These are phyloP conservation scores for Backusella westeae DNA, from an alignment of 192 early-diverging fungal genomes.

Conservation along the genomic window DNA sequence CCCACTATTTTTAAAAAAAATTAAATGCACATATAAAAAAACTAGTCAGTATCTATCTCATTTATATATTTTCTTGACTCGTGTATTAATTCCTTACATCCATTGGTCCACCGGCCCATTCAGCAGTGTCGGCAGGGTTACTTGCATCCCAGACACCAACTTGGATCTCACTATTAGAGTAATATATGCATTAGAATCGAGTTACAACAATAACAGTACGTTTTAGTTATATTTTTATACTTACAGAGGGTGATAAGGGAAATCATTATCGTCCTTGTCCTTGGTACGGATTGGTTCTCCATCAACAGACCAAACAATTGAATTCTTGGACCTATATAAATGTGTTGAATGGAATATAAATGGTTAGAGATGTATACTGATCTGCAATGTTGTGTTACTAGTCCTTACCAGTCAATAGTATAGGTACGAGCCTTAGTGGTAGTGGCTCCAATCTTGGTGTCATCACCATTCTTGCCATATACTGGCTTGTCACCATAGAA, in stretches of 20 bases:
- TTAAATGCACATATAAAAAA: background rate
- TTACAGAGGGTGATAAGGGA: constrained; percentile 28
- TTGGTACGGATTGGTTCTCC: constrained; percentile 35
- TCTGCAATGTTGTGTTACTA: background rate
- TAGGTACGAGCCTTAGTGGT: constrained; percentile 38
- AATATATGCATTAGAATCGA: constrained; percentile 16
- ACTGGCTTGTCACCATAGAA: constrained; percentile 26
- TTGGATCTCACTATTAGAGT: constrained; percentile 13
- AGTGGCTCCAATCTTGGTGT: background rate
- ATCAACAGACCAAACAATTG: constrained; percentile 42
- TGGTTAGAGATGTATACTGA: background rate
- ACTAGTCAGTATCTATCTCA: background rate
- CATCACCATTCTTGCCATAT: constrained; percentile 14
- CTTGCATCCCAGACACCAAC: constrained; percentile 46
- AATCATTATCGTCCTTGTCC: background rate
- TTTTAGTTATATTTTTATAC: background rate
- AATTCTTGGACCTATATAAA: background rate
- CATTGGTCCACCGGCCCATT: constrained; percentile 28
- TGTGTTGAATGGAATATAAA: background rate
- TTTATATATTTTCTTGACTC: background rate
- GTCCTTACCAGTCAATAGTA: constrained; percentile 34
- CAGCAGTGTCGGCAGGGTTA: constrained; percentile 7
- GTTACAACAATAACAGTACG: constrained; percentile 16
- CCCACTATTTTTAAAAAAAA: background rate
- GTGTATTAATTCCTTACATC: constrained; percentile 19